Percentiles rank a stretch among this genome's conserved stretches.
These are phyloP conservation scores for Cryptosporidium sp. DNA, from an alignment of 169 alveolate species.

Conservation along the genomic window DNA sequence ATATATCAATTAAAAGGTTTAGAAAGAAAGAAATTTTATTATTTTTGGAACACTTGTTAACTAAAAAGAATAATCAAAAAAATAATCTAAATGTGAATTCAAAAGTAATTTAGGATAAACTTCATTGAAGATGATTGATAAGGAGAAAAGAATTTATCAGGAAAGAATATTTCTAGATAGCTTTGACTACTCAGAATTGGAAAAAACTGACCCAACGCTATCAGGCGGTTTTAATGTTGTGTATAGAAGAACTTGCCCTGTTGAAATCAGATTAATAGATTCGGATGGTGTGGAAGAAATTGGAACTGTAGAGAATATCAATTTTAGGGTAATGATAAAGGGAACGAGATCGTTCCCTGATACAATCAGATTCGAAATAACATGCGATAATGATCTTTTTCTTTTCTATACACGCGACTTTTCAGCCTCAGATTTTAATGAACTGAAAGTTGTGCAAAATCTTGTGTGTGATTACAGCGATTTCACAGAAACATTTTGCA, in stretches of 20 bases:
- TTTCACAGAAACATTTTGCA: slow-evolving; percentile 46
- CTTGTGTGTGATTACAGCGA: slow-evolving; percentile 29
- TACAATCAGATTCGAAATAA: slow-evolving; percentile 37
- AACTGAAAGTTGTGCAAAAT: slow-evolving; percentile 49
- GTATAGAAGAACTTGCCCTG: slow-evolving; percentile 50
- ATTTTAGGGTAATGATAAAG: slow-evolving; percentile 63
- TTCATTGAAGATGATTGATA: background rate
- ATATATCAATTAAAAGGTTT: too few relatives aligned
- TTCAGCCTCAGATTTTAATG: slow-evolving; percentile 3
- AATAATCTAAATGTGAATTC: background rate
- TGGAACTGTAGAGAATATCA: slow-evolving; percentile 49
- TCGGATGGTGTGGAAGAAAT: slow-evolving; percentile 56
- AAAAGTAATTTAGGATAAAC: background rate
- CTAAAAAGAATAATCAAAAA: background rate
- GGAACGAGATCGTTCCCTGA: slow-evolving; percentile 58
- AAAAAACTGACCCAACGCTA: slow-evolving; percentile 54
- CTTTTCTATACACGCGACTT: slow-evolving; percentile 50
- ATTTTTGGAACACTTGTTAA: too few relatives aligned
- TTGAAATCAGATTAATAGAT: slow-evolving; percentile 60
- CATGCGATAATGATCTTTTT: slow-evolving; percentile 69
- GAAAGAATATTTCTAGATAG: slow-evolving; percentile 26
- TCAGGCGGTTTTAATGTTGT: slow-evolving; percentile 32
- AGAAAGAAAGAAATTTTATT: background rate
- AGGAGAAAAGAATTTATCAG: slow-evolving; percentile 3
- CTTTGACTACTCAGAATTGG: slow-evolving; percentile 48